Evolutionary conservation across 352 stramenopile species (phyloP), one percentile per base, ranked within the genome.

Genomic region (Elongisporangium senticosum): DNA sequence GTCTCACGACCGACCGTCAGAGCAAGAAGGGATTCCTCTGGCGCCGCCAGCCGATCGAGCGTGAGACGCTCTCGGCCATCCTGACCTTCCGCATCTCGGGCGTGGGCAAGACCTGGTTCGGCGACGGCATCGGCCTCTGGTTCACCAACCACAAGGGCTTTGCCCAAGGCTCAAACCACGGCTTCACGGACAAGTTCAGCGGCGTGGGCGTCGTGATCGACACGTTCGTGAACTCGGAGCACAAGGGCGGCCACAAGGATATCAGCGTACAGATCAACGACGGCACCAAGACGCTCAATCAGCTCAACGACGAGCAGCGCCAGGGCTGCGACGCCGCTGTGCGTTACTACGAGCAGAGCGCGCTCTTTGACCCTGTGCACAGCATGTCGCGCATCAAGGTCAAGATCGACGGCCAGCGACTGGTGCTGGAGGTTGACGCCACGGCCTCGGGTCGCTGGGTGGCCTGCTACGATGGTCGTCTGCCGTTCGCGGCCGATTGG

Each of bases 1-100:
- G 86, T 23, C 67, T 95, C n/a, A 95, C 86, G n/a, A 86, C 86
- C 8, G 85, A 95, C 59, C 83, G 86, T 0, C 86, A 95, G 69
- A 93, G 83, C 71, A 93, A 94, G 67, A 74, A 79, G 43, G 86
- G 86, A 0, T 86, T 83, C 58, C n/a, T 95, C 37, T 95, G 86
- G 86, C 71, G 87, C 62, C 82, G 76, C 22, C 65, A 83, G 20
- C 62, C 61, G 10, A 61, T 95, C 53, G 64, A 59, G 0, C 74
- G 71, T 47, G 74, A 93, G 48, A 72, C 69, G 23, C 65, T 93
- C 52, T 86, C 81, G 49, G 70, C 68, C 8, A 71, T 93, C 37
- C 60, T 95, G 37, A 87, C 81, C 55, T 95, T 94, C 70, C 84
- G 86, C 61, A 87, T 95, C 52, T 91, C 79, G 21, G 86, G 86